phyloP scores from a whole-genome alignment of 257 asterid species.

The Salvia miltiorrhiza region DNA sequence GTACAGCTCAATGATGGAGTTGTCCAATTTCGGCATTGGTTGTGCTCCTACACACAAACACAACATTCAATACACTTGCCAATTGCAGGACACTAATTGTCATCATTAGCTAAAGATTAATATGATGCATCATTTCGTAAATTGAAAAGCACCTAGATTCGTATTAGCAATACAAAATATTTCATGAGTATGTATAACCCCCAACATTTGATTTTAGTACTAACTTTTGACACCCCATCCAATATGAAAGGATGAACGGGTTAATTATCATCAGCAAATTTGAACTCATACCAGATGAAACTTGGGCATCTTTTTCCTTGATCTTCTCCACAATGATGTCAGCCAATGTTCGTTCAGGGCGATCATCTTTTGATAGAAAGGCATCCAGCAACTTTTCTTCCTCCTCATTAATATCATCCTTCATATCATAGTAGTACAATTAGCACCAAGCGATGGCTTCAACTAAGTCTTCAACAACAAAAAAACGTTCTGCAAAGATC shows the following conservation, averaged over 20 bases:
- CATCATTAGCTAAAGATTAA: neutral
- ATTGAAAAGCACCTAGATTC: neutral
- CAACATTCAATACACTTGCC: neutral
- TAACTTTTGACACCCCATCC: neutral
- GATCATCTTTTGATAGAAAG: constrained; percentile 56
- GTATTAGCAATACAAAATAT: neutral
- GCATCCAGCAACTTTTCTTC: constrained; percentile 73
- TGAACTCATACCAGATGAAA: constrained; percentile 63
- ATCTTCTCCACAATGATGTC: constrained; percentile 68
- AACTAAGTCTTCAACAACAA: neutral
- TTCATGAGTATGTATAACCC: neutral
- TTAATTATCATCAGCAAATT: neutral
- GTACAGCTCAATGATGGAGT: constrained; percentile 71
- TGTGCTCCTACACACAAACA: constrained; percentile 49
- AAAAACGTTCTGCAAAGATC: neutral
- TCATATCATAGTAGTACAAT: neutral
- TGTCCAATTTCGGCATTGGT: constrained; percentile 68
- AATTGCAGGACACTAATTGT: neutral
- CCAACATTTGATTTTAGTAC: neutral
- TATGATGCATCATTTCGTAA: neutral
- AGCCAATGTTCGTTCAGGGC: constrained; percentile 76
- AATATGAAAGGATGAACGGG: neutral
- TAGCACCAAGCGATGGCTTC: neutral
- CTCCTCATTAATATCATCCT: constrained; percentile 70
- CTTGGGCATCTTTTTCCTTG: constrained; percentile 69